These are phyloP conservation scores for Hypoxylon sp. DNA, from an alignment of 2,329 filamentous ascomycete genomes.

Conservation along the genomic window DNA sequence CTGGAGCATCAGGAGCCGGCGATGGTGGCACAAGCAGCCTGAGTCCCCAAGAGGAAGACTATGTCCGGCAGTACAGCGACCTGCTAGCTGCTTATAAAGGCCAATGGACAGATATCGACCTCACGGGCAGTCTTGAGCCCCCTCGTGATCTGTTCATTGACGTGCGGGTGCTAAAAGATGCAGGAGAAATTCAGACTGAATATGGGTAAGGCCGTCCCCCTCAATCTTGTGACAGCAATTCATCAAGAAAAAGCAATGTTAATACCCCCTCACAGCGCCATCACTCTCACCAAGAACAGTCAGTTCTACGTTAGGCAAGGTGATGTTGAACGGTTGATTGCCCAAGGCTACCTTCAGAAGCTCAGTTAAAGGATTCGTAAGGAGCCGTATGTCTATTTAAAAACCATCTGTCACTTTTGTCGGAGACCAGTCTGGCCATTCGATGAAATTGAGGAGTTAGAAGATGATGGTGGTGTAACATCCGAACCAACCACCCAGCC, in stretches of 20 bases:
- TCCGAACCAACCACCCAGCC: too few relatives aligned
- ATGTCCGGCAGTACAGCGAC: conserved; percentile 90
- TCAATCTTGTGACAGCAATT: conserved; percentile 1
- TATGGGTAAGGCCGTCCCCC: conserved; percentile 75
- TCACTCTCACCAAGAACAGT: conserved; percentile 96
- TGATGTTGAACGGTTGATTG: conserved; percentile 92
- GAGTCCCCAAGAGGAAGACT: conserved; percentile 96
- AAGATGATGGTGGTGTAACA: too few relatives aligned
- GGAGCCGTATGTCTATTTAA: conserved; percentile 7
- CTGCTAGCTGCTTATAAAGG: conserved; percentile 96
- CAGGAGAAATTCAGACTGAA: conserved; percentile 98
- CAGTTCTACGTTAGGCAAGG: conserved; percentile 97
- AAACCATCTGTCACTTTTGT: too few relatives aligned
- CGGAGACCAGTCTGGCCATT: background rate
- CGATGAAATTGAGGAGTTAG: background rate
- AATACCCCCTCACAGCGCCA: conserved; percentile 67
- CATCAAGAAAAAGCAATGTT: conserved; percentile 29
- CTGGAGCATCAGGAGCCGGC: conserved; percentile 50
- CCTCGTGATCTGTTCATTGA: conserved; percentile 97
- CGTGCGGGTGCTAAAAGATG: conserved; percentile 93
- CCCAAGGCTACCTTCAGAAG: conserved; percentile 93
- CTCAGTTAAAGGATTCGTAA: conserved; percentile 67
- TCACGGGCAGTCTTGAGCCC: conserved; percentile 92
- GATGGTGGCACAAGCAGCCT: conserved; percentile 75
- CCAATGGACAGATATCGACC: conserved; percentile 96